Evolutionary conservation across 2,329 filamentous ascomycete genomes (phyloP).

Genomic region (Epicoccum nigrum): DNA sequence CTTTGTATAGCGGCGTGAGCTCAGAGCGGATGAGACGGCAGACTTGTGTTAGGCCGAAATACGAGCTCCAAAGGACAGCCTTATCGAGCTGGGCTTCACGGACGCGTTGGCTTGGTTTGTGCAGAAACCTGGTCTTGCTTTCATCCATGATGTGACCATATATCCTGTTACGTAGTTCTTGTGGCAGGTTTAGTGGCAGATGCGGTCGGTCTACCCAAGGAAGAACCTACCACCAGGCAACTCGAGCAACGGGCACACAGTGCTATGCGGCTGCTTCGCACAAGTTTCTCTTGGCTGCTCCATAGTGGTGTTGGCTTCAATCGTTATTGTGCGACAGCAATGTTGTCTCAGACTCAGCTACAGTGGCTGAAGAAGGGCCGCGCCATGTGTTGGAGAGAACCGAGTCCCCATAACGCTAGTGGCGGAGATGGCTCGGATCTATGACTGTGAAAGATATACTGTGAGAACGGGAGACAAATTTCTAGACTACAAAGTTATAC

Average conservation of each 20-base stretch:
- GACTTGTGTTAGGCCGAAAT: not conserved
- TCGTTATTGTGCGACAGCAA: too few species aligned
- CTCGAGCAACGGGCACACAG: not conserved
- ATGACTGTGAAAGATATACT: not conserved
- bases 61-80: not conserved
- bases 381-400: not conserved
- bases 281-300: too few species aligned
- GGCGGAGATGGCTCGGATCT: conserved; percentile 5
- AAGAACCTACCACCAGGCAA: conserved; percentile 4
- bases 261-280: not conserved
- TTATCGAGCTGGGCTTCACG: too few species aligned
- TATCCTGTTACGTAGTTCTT: conserved; percentile 9
- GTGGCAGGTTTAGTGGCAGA: not conserved
- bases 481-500: too few species aligned
- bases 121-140: not conserved
- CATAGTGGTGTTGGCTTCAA: too few species aligned
- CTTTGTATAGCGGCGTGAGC: not conserved
- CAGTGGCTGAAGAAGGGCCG: not conserved
- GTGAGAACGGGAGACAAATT: too few species aligned
- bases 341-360: too few species aligned
- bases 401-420: not conserved
- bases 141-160: not conserved
- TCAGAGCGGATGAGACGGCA: conserved; percentile 3
- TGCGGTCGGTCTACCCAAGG: not conserved
- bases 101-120: not conserved